Conservation (phyloP, 768 basidiomycete species). For the Termitomyces sp. region DNA sequence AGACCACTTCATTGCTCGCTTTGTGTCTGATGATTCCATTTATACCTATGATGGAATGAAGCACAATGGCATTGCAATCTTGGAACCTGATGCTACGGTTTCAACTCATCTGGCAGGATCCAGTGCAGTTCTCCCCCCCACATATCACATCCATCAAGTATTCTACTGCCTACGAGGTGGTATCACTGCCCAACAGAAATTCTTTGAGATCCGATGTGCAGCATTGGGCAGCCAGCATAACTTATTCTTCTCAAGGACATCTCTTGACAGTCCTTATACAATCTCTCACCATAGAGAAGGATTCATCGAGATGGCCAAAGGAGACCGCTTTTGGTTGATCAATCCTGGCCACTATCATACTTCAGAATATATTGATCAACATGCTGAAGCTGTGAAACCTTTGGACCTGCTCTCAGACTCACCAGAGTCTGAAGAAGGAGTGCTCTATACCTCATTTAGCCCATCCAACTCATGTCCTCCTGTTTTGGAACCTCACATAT, state of each 20-base stretch:
- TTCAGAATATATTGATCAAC: conserved; percentile 10
- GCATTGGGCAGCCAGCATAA: not conserved
- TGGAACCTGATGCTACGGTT: conserved; percentile 4
- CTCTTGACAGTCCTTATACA: conserved; percentile 1
- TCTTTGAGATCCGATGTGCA: conserved; percentile 7
- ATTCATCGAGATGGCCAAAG: conserved; percentile 1
- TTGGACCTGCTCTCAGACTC: not conserved
- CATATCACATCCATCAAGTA: conserved; percentile 13
- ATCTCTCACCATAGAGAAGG: not conserved
- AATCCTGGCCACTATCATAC: conserved; percentile 6
- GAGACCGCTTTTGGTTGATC: conserved; percentile 11
- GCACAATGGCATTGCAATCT: conserved; percentile 10
- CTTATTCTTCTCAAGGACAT: conserved; percentile 2
- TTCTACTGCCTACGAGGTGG: conserved; percentile 19
- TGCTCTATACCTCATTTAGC: not conserved
- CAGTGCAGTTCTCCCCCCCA: conserved; percentile 5
- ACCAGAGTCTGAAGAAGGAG: not conserved
- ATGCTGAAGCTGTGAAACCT: not conserved
- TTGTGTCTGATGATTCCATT: conserved; percentile 9
- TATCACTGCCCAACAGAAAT: conserved; percentile 12
- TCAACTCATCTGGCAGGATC: conserved; percentile 12
- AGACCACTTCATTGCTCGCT: conserved; percentile 23
- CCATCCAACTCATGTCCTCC: too few species aligned
- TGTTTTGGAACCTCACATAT: not conserved
- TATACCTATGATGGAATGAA: conserved; percentile 21